These are phyloP conservation scores for Calonectria montana DNA, from an alignment of 2,329 filamentous ascomycete species.

Conservation along the genomic window DNA sequence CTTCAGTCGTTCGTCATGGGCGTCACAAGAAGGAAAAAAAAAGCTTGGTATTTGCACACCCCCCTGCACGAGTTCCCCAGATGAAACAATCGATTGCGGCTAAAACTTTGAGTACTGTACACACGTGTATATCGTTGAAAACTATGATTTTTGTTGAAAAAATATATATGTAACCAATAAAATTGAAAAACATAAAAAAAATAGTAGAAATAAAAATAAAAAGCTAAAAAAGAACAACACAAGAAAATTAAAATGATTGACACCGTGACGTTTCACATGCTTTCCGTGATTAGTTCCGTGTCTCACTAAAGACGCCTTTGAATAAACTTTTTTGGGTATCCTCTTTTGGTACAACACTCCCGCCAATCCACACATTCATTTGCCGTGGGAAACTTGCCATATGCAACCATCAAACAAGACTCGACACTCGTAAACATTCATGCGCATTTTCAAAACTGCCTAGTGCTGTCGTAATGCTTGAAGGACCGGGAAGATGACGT, in stretches of 20 bases:
- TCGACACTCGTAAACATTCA: background rate
- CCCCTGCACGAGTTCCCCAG: background rate
- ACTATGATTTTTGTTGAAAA: background rate
- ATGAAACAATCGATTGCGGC: background rate
- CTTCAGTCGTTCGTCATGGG: background rate
- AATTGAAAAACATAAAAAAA: background rate
- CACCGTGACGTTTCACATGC: slow-evolving; percentile 8
- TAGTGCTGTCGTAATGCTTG: background rate
- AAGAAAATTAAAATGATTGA: background rate
- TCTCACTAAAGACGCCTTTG: slow-evolving; percentile 11
- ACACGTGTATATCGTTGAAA: background rate
- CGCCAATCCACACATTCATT: background rate
- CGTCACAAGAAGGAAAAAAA: background rate
- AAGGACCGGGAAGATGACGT: background rate
- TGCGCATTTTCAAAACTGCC: background rate
- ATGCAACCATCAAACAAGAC: background rate
- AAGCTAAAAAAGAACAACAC: no score
- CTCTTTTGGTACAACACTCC: slow-evolving; percentile 6
- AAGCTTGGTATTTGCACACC: background rate
- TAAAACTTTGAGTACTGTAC: background rate
- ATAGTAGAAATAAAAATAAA: background rate
- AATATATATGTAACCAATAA: background rate
- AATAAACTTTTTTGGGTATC: slow-evolving; percentile 12
- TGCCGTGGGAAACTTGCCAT: background rate
- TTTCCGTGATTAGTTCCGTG: slow-evolving; percentile 4